Evolutionary conservation across 768 basidiomycete genomes (phyloP).

Genomic region (Mycena maculata): DNA sequence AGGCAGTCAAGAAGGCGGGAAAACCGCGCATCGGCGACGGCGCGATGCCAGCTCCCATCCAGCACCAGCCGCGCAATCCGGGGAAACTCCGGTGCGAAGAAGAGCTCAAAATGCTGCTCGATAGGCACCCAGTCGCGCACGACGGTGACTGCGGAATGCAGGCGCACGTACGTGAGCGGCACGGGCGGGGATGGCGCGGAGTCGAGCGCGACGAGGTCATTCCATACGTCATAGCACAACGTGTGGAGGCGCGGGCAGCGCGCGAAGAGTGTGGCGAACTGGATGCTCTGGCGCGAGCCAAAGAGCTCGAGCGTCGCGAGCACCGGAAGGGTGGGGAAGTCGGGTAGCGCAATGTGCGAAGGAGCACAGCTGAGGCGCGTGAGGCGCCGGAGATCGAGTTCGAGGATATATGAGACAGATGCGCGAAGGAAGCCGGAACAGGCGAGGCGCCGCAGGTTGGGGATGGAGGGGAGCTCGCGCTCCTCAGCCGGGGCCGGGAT

Average conservation of each 20-base stretch:
- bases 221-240: slow-evolving; percentile 23
- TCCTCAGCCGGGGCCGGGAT: background rate
- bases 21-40: background rate
- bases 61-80: background rate
- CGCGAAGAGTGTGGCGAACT: slow-evolving; percentile 5
- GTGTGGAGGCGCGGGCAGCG: slow-evolving; percentile 12
- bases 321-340: background rate
- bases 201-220: too few relatives aligned
- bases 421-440: too few relatives aligned
- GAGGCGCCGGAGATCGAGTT: background rate
- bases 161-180: background rate
- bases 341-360: background rate
- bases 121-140: background rate
- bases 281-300: slow-evolving; percentile 16
- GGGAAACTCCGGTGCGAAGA: background rate
- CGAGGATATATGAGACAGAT: background rate
- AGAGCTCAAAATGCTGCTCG: background rate
- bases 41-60: background rate
- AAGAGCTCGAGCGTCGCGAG: slow-evolving; percentile 16
- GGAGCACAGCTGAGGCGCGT: slow-evolving; percentile 18
- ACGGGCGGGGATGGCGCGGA: too few relatives aligned
- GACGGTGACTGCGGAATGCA: background rate
- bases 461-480: background rate
- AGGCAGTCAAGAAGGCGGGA: background rate
- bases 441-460: too few relatives aligned